Percentiles rank a stretch among this genome's conserved stretches.
These are phyloP conservation scores for Globisporangium perplexum DNA, from an alignment of 352 stramenopile genomes.

Conservation along the genomic window DNA sequence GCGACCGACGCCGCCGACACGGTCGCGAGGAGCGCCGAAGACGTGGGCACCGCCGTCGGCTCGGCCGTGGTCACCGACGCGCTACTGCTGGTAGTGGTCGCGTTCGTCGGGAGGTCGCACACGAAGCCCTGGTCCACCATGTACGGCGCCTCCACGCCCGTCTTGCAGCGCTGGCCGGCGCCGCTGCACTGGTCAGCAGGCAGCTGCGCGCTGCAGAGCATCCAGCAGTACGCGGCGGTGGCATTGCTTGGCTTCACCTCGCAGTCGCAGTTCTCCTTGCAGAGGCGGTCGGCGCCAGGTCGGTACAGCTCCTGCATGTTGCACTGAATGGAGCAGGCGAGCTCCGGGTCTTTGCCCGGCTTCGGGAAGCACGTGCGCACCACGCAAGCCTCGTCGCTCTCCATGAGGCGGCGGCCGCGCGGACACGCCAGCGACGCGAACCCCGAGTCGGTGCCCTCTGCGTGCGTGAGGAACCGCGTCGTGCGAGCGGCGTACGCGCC, in stretches of 20 bases:
- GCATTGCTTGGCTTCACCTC: neutral
- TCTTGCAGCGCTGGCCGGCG: conserved; percentile 14
- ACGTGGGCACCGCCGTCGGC: neutral
- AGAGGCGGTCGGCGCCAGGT: neutral
- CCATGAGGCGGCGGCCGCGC: neutral
- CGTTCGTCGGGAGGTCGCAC: neutral
- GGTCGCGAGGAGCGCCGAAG: neutral
- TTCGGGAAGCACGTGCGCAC: neutral
- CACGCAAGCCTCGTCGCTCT: neutral
- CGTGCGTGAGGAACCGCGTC: conserved; percentile 20
- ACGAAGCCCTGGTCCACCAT: conserved; percentile 1
- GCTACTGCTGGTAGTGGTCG: neutral
- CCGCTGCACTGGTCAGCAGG: conserved; percentile 16
- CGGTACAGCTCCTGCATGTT: neutral
- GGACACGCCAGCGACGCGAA: neutral
- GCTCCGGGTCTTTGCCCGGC: conserved; percentile 1
- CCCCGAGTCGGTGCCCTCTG: neutral
- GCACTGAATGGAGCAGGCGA: conserved; percentile 12
- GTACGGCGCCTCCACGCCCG: neutral
- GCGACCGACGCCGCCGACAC: neutral
- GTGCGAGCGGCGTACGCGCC: conserved; percentile 33
- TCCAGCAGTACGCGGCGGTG: conserved; percentile 47
- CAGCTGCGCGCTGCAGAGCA: conserved; percentile 33
- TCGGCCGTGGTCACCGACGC: neutral
- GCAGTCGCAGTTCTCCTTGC: conserved; percentile 2